These are phyloP conservation scores for Bretziella fagacearum DNA, from an alignment of 2,329 filamentous ascomycete genomes.

Conservation along the genomic window DNA sequence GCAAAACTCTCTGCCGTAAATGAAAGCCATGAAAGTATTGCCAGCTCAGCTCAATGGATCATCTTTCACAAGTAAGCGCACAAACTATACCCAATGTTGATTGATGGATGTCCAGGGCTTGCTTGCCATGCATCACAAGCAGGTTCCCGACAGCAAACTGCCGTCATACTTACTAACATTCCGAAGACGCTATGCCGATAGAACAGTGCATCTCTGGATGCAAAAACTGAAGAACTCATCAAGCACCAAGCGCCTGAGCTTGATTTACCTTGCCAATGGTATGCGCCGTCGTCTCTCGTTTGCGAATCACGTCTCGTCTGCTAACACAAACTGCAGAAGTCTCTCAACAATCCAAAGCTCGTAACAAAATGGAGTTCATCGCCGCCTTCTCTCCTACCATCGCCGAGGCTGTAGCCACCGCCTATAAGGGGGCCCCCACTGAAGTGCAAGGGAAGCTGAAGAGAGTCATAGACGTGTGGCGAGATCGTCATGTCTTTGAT, in stretches of 20 bases:
- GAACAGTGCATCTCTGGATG: constrained; percentile 82
- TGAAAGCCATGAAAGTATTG: constrained; percentile 93
- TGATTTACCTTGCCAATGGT: constrained; percentile 94
- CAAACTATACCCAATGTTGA: neutral
- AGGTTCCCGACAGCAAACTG: neutral
- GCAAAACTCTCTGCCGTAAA: constrained; percentile 90
- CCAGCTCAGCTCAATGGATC: constrained; percentile 95
- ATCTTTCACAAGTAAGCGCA: constrained; percentile 80
- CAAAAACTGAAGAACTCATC: constrained; percentile 76
- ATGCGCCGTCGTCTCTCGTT: constrained; percentile 20
- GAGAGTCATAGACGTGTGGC: constrained; percentile 89
- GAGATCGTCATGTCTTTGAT: constrained; percentile 72
- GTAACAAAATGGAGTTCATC: constrained; percentile 83
- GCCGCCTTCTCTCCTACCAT: constrained; percentile 82
- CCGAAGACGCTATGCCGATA: constrained; percentile 70
- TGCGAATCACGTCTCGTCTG: neutral
- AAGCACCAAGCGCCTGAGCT: constrained; percentile 68
- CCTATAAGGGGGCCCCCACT: constrained; percentile 73
- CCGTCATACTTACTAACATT: constrained; percentile 6
- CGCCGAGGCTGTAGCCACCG: constrained; percentile 73
- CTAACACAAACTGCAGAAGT: constrained; percentile 47
- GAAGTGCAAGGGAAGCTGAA: constrained; percentile 80
- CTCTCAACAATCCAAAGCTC: constrained; percentile 84
- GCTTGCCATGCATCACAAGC: neutral
- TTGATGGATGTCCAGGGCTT: neutral